Percentiles rank a stretch among this genome's conserved stretches.
Conservation (phyloP, 345 rosid genomes). For the Bruguiera gymnorhiza region DNA sequence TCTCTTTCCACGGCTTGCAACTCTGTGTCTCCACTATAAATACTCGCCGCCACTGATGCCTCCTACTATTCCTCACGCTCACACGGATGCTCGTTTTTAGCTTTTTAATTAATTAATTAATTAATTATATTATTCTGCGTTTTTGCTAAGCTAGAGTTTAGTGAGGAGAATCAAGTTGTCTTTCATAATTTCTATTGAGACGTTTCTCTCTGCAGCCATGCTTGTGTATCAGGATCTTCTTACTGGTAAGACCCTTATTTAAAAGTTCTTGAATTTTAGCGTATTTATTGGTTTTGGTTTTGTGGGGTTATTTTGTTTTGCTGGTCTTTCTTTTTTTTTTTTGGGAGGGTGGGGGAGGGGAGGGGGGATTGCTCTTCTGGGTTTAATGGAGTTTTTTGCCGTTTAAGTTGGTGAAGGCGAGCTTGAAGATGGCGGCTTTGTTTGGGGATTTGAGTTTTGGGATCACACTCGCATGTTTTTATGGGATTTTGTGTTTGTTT, state of each 20-base stretch:
- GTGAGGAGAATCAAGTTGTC: too few relatives aligned
- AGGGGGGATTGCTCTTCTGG: too few relatives aligned
- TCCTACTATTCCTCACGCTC: background rate
- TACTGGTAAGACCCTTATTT: background rate
- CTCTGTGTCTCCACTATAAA: background rate
- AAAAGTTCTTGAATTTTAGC: too few relatives aligned
- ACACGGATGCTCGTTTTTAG: background rate
- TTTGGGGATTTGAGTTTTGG: too few relatives aligned
- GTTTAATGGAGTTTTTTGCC: too few relatives aligned
- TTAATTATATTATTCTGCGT: background rate
- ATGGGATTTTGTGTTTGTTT: too few relatives aligned
- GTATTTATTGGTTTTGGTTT: background rate
- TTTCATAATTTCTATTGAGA: background rate
- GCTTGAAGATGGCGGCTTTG: too few relatives aligned
- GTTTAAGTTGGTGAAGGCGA: too few relatives aligned
- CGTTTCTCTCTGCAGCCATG: background rate
- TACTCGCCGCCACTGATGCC: background rate
- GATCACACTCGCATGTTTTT: too few relatives aligned
- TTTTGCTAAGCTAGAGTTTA: too few relatives aligned
- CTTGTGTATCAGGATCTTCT: conserved; percentile 21
- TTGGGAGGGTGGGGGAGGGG: too few relatives aligned
- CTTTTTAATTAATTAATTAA: background rate
- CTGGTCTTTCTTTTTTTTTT: background rate
- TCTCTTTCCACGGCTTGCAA: background rate
- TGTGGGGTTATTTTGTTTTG: background rate